These are phyloP conservation scores for Monosporascus sp. DNA, from an alignment of 2,329 filamentous ascomycete genomes.

Conservation along the genomic window DNA sequence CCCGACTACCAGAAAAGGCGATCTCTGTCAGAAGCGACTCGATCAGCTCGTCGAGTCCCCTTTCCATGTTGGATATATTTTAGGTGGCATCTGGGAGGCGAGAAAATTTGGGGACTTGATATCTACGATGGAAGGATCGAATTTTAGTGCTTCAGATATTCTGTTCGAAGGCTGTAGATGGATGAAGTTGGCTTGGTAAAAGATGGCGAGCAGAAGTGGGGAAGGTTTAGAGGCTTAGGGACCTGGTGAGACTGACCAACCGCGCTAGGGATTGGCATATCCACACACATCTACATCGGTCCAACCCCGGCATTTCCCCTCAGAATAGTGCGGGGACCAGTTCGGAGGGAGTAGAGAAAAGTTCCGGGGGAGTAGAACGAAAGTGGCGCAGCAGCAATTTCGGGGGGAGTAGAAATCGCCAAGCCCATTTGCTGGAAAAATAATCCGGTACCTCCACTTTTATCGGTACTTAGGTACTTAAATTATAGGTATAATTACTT, in stretches of 20 bases:
- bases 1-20: constrained; percentile 36
- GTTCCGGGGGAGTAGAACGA: no score
- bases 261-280: no score
- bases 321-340: no score
- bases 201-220: not conserved
- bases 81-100: constrained; percentile 14
- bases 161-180: constrained; percentile 1
- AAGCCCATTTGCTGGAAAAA: no score
- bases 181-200: not conserved
- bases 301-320: no score
- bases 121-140: constrained; percentile 20
- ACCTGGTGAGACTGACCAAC: not conserved
- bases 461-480: no score
- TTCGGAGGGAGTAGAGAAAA: no score
- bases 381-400: no score
- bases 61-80: constrained; percentile 25
- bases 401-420: no score
- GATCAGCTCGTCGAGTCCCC: constrained; percentile 38
- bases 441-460: no score
- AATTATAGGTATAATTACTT: no score
- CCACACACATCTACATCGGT: no score
- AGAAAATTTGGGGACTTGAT: constrained; percentile 8
- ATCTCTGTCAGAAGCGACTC: constrained; percentile 39
- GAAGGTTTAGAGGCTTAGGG: not conserved
- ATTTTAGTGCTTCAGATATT: constrained; percentile 17